Conservation (phyloP, 2,329 filamentous ascomycete genomes). For the Fusarium proliferatum region DNA sequence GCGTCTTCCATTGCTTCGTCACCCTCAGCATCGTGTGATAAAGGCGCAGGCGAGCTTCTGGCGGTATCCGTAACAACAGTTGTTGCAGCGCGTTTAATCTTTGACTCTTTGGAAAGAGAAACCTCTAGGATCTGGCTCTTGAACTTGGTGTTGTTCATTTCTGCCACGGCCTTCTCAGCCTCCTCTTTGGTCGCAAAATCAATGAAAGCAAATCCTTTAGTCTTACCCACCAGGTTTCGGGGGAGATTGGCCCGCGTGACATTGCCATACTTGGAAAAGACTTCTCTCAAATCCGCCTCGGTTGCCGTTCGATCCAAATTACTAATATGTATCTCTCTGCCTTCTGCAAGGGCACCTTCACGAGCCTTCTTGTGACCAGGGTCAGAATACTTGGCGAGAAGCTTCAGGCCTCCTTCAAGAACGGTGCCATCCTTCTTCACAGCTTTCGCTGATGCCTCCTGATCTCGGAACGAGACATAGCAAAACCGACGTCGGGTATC, state of each 20-base stretch:
- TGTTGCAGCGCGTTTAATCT: constrained; percentile 66
- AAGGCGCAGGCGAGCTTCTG: constrained; percentile 51
- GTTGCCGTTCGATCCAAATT: constrained; percentile 71
- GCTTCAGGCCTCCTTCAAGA: constrained; percentile 74
- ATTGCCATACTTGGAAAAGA: constrained; percentile 80
- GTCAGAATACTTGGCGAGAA: constrained; percentile 86
- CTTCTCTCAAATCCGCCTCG: constrained; percentile 75
- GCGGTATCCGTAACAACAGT: constrained; percentile 49
- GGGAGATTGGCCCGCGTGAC: constrained; percentile 80
- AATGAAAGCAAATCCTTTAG: constrained; percentile 83
- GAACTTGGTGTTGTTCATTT: constrained; percentile 77
- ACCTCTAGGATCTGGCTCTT: constrained; percentile 76
- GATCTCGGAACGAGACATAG: constrained; percentile 87
- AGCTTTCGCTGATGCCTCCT: constrained; percentile 75
- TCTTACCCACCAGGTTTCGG: constrained; percentile 72
- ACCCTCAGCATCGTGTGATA: constrained; percentile 50
- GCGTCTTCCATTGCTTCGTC: constrained; percentile 55
- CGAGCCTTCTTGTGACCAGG: constrained; percentile 82
- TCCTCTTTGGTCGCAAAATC: constrained; percentile 78
- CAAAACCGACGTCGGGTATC: constrained; percentile 93
- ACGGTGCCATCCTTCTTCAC: constrained; percentile 77
- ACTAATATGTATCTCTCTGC: constrained; percentile 83
- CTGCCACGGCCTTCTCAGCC: constrained; percentile 71
- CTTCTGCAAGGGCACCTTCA: constrained; percentile 84
- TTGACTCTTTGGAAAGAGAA: constrained; percentile 66